Evolutionary conservation across 83 land plant species (phyloP).

Genomic region (Diphasiastrum complanatum): DNA sequence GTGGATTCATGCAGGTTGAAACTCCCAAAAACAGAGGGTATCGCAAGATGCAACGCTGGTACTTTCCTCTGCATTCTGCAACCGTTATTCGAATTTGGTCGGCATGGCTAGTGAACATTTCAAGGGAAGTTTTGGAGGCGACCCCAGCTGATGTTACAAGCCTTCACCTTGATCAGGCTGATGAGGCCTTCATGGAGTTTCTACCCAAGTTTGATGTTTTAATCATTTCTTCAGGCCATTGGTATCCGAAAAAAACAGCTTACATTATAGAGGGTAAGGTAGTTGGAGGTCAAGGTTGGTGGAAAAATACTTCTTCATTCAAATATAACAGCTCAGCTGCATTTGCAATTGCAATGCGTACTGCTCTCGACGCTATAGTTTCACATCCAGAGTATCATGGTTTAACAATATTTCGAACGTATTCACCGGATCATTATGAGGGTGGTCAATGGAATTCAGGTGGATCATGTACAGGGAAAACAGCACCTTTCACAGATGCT

Average conservation of each 20-base stretch:
- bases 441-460: conserved; percentile 94
- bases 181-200: conserved; percentile 47
- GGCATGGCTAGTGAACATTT: conserved; percentile 64
- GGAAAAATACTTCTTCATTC: conserved; percentile 18
- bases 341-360: conserved; percentile 58
- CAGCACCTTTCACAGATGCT: conserved; percentile 32
- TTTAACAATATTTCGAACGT: conserved; percentile 64
- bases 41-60: conserved; percentile 74
- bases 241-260: conserved; percentile 72
- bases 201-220: conserved; percentile 55
- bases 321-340: not conserved
- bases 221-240: conserved; percentile 84
- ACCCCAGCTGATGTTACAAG: conserved; percentile 56
- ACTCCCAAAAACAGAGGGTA: no score
- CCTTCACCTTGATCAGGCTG: conserved; percentile 61
- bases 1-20: no score
- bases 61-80: conserved; percentile 40
- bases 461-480: conserved; percentile 90
- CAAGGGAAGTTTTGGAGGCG: conserved; percentile 41
- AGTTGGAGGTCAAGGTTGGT: conserved; percentile 67
- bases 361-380: conserved; percentile 46
- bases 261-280: conserved; percentile 46
- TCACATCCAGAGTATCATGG: conserved; percentile 67
- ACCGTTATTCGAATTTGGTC: conserved; percentile 77
- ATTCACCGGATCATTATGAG: conserved; percentile 87